Conservation (phyloP, 208 protist genomes). For the Wallacemonas sp. region DNA sequence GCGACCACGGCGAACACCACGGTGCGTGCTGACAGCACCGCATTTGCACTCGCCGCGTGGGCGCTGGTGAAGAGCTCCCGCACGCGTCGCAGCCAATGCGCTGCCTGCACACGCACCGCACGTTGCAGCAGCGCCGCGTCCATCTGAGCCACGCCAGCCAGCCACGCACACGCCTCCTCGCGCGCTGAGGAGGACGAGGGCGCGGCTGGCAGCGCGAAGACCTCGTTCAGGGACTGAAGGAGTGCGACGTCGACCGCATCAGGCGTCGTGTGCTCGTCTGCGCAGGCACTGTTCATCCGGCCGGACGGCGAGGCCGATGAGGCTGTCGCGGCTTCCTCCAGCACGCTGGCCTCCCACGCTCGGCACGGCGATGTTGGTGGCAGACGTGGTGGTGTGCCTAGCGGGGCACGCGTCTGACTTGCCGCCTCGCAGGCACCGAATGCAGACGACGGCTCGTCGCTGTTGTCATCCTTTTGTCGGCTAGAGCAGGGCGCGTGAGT, state of each 20-base stretch:
- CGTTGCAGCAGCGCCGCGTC: neutral
- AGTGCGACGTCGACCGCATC: too few relatives aligned
- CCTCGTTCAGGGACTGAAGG: too few relatives aligned
- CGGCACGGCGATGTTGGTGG: neutral
- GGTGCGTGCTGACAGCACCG: neutral
- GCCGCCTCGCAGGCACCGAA: too few relatives aligned
- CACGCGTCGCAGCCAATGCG: neutral
- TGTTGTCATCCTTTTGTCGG: neutral
- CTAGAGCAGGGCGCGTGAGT: too few relatives aligned
- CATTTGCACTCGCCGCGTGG: neutral
- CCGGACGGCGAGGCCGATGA: neutral
- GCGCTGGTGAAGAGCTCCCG: neutral
- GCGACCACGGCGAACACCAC: neutral
- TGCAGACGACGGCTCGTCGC: too few relatives aligned
- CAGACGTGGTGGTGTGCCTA: neutral
- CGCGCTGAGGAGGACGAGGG: too few relatives aligned
- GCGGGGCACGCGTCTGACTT: too few relatives aligned
- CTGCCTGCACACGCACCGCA: neutral
- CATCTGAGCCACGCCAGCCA: neutral
- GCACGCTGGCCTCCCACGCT: neutral
- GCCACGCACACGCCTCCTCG: too few relatives aligned
- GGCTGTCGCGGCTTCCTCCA: too few relatives aligned
- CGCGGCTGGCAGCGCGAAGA: too few relatives aligned
- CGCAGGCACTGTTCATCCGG: too few relatives aligned
- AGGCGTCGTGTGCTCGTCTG: too few relatives aligned